Evolutionary conservation across 192 early-diverging fungal species (phyloP), one percentile per base, ranked within the genome.

Genomic region (Diversispora eburnea): DNA sequence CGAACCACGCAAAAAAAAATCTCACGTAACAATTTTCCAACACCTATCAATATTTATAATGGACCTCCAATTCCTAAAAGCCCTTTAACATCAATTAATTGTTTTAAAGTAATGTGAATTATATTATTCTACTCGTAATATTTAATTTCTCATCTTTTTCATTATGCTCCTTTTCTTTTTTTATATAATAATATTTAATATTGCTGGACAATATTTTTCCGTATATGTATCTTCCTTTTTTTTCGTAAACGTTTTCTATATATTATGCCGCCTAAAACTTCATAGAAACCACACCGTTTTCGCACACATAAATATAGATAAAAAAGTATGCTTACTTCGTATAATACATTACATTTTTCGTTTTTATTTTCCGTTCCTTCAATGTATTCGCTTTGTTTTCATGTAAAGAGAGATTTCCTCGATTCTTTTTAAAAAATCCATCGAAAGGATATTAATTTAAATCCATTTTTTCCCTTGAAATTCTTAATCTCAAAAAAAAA

Each of bases 1-100:
- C 41, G 66, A 68, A 68, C 66, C 66, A 68, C 66, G 66, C 13
- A 48, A 54, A 48, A 25, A n/a, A n/a, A 56, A 70, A 19, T 5
- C 8, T 22, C n/a, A 39, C 13, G 3, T 9, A 17, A 42, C 52
- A 22, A 39, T 19, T 49, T 41, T 4, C 17, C 67, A 56, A 33
- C 25, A 56, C 42, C 17, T 43, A 70, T 41, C 47, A 10, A 13
- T 19, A 25, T 41, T 33, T 41, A 42, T 46, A 56, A 41, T 17
- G 68, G 52, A 54, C 52, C 52, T 46, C 52, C 39, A 70, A 70
- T 52, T 17, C 66, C 66, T 15, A 47, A 22, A 52, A 68, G 57
- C 42, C 61, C 68, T 15, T 52, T 52, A 17, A 56, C 52, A 22
- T 45, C 63, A 12, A 47, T 20, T 4, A 45, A 66, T 25, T 48